Evolutionary conservation across 176 grass and related monocot genomes (phyloP).

Genomic region (Ananas comosus): DNA sequence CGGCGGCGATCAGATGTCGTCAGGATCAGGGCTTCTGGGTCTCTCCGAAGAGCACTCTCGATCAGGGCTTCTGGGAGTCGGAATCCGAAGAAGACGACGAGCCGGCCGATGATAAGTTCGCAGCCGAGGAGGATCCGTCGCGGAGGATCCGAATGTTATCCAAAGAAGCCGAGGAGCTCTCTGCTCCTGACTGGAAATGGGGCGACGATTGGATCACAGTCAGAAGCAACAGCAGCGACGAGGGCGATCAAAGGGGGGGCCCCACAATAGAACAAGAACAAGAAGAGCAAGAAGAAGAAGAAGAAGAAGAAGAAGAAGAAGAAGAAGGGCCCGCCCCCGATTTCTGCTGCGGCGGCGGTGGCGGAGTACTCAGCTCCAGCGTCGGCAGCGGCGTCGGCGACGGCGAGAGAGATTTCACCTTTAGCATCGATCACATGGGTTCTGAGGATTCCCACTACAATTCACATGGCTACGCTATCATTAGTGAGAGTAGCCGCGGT

Average conservation of each 20-base stretch:
- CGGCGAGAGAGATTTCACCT: neutral
- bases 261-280: too few species aligned
- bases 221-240: neutral
- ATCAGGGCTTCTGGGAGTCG: conserved; percentile 25
- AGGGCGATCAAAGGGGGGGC: neutral
- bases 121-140: neutral
- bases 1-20: too few species aligned
- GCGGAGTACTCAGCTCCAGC: too few species aligned
- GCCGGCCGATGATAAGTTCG: neutral
- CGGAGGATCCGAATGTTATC: neutral
- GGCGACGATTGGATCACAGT: neutral
- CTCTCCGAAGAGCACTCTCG: conserved; percentile 38
- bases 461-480: neutral
- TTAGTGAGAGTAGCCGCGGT: neutral
- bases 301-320: too few species aligned
- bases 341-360: neutral
- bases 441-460: neutral
- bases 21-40: conserved; percentile 1
- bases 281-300: too few species aligned
- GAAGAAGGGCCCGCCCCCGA: too few species aligned
- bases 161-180: neutral
- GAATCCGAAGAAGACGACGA: neutral
- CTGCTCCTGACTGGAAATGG: neutral
- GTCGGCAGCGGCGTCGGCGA: neutral
- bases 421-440: neutral